Conservation (phyloP, 805 yeast genomes). For the Ogataea pilisensis region DNA sequence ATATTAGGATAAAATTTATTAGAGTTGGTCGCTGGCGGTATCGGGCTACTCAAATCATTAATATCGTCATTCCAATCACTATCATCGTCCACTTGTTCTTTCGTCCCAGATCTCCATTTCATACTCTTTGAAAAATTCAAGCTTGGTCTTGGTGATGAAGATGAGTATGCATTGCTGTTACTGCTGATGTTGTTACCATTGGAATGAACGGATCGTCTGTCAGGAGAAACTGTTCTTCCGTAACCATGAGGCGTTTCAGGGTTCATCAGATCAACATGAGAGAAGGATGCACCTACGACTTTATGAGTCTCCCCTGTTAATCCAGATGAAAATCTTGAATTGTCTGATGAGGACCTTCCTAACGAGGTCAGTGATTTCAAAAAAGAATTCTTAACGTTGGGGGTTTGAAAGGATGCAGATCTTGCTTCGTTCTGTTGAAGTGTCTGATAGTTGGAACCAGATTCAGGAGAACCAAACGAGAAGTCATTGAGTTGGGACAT, state of each 20-base stretch:
- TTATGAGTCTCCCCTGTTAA: conserved; percentile 20
- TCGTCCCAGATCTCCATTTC: conserved; percentile 34
- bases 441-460: conserved; percentile 15
- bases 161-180: conserved; percentile 1
- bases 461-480: conserved; percentile 19
- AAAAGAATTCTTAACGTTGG: conserved; percentile 18
- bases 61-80: conserved; percentile 87
- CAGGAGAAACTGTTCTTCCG: conserved; percentile 15
- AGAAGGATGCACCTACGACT: conserved; percentile 52
- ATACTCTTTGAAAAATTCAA: conserved; percentile 9
- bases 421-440: conserved; percentile 10
- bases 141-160: conserved; percentile 18
- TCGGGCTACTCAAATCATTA: conserved; percentile 41
- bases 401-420: conserved; percentile 1
- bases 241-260: conserved; percentile 8
- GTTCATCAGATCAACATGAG: conserved; percentile 44
- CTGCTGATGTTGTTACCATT: conserved; percentile 2
- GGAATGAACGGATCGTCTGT: conserved; percentile 14
- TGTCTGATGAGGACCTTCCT: conserved; percentile 15
- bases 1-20: conserved; percentile 20
- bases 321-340: conserved; percentile 5
- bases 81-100: conserved; percentile 80
- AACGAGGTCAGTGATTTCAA: conserved; percentile 23
- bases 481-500: conserved; percentile 30
- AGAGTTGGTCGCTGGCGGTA: conserved; percentile 7